Evolutionary conservation across 1,139 yeast species (phyloP).

Genomic region (Nadsonia commutata): DNA sequence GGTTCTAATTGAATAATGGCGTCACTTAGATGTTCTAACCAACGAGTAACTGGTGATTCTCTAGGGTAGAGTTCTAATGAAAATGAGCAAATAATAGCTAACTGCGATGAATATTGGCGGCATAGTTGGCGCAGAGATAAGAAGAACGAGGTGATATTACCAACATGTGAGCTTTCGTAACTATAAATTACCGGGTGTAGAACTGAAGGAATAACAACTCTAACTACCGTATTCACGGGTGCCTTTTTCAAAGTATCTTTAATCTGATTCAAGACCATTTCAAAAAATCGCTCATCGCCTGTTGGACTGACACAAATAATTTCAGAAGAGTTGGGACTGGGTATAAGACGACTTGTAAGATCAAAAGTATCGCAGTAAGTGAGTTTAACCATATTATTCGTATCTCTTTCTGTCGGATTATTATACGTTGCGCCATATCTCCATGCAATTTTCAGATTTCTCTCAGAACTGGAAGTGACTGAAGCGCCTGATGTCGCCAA

Average conservation of each 20-base stretch:
- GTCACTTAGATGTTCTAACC: slow-evolving; percentile 51
- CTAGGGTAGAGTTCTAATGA: slow-evolving; percentile 59
- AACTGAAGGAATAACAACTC: slow-evolving; percentile 62
- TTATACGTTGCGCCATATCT: slow-evolving; percentile 29
- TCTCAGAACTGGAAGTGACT: slow-evolving; percentile 4
- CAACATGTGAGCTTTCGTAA: slow-evolving; percentile 35
- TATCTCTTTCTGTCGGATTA: slow-evolving; percentile 2
- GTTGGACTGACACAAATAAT: slow-evolving; percentile 20
- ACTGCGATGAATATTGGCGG: slow-evolving; percentile 31
- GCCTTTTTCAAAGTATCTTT: slow-evolving; percentile 7
- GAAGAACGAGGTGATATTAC: slow-evolving; percentile 44
- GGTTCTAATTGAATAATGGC: slow-evolving; percentile 68
- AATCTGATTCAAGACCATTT: slow-evolving; percentile 3
- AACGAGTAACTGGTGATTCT: slow-evolving; percentile 31
- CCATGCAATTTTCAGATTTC: slow-evolving; percentile 38
- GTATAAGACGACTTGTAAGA: slow-evolving; percentile 51
- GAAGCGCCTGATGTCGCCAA: slow-evolving; percentile 25
- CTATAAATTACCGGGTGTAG: slow-evolving; percentile 68
- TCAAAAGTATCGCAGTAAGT: slow-evolving; percentile 27
- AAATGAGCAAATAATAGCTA: slow-evolving; percentile 41
- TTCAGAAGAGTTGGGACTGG: slow-evolving; percentile 52
- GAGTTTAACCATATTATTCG: slow-evolving; percentile 7
- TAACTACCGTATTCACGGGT: slow-evolving; percentile 27
- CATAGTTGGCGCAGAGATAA: slow-evolving; percentile 45
- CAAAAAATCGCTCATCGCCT: neutral